Evolutionary conservation across 176 grass and related monocot species (phyloP).

Genomic region (Oryza glumipatula): DNA sequence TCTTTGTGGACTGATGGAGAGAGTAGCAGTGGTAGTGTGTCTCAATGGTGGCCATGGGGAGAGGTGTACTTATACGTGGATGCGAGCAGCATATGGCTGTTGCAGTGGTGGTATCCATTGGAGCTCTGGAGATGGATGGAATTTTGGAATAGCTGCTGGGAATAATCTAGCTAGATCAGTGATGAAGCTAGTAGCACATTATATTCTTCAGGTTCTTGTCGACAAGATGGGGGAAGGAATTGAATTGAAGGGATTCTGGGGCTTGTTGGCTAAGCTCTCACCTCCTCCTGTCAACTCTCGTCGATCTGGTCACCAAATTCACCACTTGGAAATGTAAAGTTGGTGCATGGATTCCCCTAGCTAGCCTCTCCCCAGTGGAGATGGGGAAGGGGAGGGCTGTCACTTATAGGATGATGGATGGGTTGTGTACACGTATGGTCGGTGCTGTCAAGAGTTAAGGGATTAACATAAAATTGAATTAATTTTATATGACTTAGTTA

Average conservation of each 20-base stretch:
- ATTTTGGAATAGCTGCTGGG: slow-evolving; percentile 19
- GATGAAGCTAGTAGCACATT: slow-evolving; percentile 64
- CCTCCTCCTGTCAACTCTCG: slow-evolving; percentile 30
- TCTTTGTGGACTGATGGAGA: background rate
- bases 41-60: slow-evolving; percentile 43
- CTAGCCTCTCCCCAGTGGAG: slow-evolving; percentile 26
- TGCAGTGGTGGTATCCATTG: slow-evolving; percentile 19
- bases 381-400: slow-evolving; percentile 23
- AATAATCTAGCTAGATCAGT: slow-evolving; percentile 44
- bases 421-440: background rate
- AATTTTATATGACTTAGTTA: too few species aligned
- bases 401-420: slow-evolving; percentile 51
- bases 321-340: slow-evolving; percentile 41
- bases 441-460: background rate
- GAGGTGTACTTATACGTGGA: slow-evolving; percentile 60
- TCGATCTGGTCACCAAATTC: slow-evolving; percentile 17
- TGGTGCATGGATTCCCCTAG: slow-evolving; percentile 33
- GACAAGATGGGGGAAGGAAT: slow-evolving; percentile 36
- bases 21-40: slow-evolving; percentile 23
- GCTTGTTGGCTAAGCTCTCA: background rate
- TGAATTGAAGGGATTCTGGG: background rate
- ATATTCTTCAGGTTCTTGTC: slow-evolving; percentile 74
- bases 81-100: slow-evolving; percentile 5
- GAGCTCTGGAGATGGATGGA: slow-evolving; percentile 33
- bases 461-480: background rate